Conservation (phyloP, 805 yeast species). For the Kodamaea kakaduensis region DNA sequence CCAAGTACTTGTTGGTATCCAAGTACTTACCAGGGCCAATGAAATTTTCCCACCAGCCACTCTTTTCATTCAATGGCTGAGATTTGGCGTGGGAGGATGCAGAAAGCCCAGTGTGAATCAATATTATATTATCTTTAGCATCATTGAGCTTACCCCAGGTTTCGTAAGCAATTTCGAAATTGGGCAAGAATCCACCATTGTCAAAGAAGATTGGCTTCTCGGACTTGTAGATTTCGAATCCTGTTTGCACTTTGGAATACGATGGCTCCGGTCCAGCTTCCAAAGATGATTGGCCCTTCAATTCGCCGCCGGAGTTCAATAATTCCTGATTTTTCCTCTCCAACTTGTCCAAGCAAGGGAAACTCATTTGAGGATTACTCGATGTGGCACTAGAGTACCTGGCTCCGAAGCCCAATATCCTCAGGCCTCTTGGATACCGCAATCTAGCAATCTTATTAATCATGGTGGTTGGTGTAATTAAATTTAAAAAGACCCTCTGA, state of each 20-base stretch:
- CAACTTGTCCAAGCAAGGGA: slow-evolving; percentile 81
- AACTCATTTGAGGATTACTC: slow-evolving; percentile 59
- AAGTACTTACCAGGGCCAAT: slow-evolving; percentile 79
- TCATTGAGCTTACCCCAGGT: slow-evolving; percentile 79
- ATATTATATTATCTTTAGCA: slow-evolving; percentile 63
- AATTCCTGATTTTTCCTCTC: slow-evolving; percentile 50
- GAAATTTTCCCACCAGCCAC: slow-evolving; percentile 96
- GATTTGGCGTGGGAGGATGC: slow-evolving; percentile 94
- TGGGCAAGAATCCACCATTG: slow-evolving; percentile 74
- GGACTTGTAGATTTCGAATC: slow-evolving; percentile 57
- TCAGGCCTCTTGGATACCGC: neutral
- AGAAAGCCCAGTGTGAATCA: slow-evolving; percentile 86
- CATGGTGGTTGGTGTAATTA: neutral
- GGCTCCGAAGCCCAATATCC: neutral
- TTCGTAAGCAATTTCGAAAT: slow-evolving; percentile 83
- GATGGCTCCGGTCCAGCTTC: slow-evolving; percentile 85
- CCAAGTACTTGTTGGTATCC: slow-evolving; percentile 77
- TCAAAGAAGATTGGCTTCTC: slow-evolving; percentile 65
- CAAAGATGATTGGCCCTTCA: slow-evolving; percentile 26
- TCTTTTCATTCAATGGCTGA: slow-evolving; percentile 58
- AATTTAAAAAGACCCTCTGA: too few species aligned
- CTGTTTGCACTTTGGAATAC: slow-evolving; percentile 63
- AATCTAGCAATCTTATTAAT: neutral
- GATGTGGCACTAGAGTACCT: neutral
- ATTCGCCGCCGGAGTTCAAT: slow-evolving; percentile 19